Conservation (phyloP, 73 alveolate genomes). For the Paramecium sonneborni region DNA sequence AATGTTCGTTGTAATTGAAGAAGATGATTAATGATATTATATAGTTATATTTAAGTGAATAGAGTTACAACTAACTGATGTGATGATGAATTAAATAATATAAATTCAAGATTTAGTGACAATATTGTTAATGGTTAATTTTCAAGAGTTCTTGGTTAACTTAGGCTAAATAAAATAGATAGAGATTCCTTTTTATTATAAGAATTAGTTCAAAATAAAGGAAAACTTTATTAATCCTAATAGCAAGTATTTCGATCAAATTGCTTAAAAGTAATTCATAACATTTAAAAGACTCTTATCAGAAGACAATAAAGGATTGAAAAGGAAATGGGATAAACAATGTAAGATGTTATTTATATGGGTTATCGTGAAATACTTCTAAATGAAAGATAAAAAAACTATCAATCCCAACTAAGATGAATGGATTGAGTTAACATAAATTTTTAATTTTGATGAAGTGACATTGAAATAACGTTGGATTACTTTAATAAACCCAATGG, state of each 20-base stretch:
- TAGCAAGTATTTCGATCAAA: constrained; percentile 39
- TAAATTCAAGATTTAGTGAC: constrained; percentile 14
- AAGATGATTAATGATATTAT: constrained; percentile 41
- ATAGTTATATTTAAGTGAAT: neutral
- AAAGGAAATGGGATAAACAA: constrained; percentile 48
- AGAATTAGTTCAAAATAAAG: neutral
- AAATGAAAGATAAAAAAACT: neutral
- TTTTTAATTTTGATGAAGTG: neutral
- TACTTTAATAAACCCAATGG: constrained; percentile 22
- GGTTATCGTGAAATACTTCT: constrained; percentile 21
- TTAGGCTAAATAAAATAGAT: neutral
- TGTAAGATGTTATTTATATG: constrained; percentile 48
- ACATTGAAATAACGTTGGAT: constrained; percentile 41
- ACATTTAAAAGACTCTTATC: neutral
- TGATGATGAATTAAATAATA: neutral
- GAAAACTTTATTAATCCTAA: constrained; percentile 52
- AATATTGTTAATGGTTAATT: neutral
- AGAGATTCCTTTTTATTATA: constrained; percentile 24
- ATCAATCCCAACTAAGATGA: constrained; percentile 42
- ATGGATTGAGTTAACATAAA: constrained; percentile 4
- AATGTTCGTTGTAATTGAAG: constrained; percentile 37
- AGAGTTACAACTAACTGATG: constrained; percentile 34
- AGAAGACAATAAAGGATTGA: constrained; percentile 20
- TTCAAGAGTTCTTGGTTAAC: neutral
- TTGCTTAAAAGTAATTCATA: constrained; percentile 14